A percentile compares a stretch with the other conserved stretches of the same genome.
Evolutionary conservation across 2,329 filamentous ascomycete genomes (phyloP).

Genomic region (Polychaeton citri): DNA sequence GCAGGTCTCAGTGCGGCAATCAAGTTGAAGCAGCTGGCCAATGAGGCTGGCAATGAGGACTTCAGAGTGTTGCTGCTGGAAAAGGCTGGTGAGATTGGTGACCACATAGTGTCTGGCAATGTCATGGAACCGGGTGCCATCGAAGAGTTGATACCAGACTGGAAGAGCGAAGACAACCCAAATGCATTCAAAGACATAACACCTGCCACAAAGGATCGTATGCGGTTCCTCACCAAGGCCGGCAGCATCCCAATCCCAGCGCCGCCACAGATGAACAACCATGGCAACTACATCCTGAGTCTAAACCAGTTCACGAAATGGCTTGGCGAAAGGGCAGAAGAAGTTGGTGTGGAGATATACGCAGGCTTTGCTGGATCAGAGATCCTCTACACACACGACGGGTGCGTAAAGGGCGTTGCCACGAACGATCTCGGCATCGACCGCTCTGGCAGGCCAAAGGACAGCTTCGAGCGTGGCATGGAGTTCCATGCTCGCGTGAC

Average conservation of each 20-base stretch:
- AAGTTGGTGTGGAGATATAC: slow-evolving; percentile 89
- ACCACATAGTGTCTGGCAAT: slow-evolving; percentile 90
- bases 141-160: slow-evolving; percentile 84
- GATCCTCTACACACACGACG: slow-evolving; percentile 73
- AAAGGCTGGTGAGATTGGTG: slow-evolving; percentile 88
- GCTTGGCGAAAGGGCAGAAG: slow-evolving; percentile 92
- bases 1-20: slow-evolving; percentile 89
- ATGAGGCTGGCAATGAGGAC: slow-evolving; percentile 86
- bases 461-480: slow-evolving; percentile 91
- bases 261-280: slow-evolving; percentile 95
- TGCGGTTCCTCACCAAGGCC: slow-evolving; percentile 86
- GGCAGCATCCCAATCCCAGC: slow-evolving; percentile 66
- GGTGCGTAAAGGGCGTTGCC: slow-evolving; percentile 82
- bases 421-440: slow-evolving; percentile 88
- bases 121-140: slow-evolving; percentile 83
- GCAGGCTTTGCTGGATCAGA: slow-evolving; percentile 92
- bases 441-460: slow-evolving; percentile 71
- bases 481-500: slow-evolving; percentile 91
- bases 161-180: slow-evolving; percentile 79
- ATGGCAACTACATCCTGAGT: slow-evolving; percentile 95
- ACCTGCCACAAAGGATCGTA: slow-evolving; percentile 67
- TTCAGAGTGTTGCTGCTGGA: slow-evolving; percentile 87
- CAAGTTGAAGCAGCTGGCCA: slow-evolving; percentile 86
- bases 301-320: slow-evolving; percentile 92
- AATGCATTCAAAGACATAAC: slow-evolving; percentile 79